Percentiles rank a stretch among this genome's conserved stretches.
Conservation (phyloP, 192 early-diverging fungal genomes). For the Linnemannia exigua region DNA sequence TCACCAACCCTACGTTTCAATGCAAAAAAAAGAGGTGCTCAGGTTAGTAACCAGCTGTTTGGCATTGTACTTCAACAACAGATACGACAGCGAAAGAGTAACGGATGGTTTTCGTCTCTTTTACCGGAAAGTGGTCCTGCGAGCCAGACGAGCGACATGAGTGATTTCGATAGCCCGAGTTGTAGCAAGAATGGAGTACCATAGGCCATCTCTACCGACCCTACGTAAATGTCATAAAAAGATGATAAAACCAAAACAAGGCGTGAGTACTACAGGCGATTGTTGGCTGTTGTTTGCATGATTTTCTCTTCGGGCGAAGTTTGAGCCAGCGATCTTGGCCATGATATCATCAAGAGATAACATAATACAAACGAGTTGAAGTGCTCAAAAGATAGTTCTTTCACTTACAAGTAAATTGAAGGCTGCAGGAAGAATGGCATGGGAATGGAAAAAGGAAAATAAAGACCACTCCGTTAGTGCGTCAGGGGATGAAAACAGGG, state of each 20-base stretch:
- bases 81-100: background rate
- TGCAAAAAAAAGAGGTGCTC: background rate
- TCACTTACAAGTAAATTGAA: constrained; percentile 78
- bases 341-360: constrained; percentile 37
- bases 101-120: no score
- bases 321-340: background rate
- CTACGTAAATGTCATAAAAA: constrained; percentile 46
- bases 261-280: background rate
- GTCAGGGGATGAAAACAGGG: background rate
- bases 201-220: constrained; percentile 84
- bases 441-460: background rate
- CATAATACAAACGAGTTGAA: background rate
- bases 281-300: background rate
- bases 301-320: constrained; percentile 5
- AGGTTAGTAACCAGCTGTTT: background rate
- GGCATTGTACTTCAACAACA: background rate
- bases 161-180: constrained; percentile 84
- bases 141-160: constrained; percentile 95
- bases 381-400: background rate
- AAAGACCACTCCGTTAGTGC: background rate
- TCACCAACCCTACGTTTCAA: constrained; percentile 68
- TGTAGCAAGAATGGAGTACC: constrained; percentile 88
- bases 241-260: background rate
- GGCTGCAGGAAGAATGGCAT: constrained; percentile 24
- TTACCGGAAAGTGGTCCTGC: constrained; percentile 88